Conservation (phyloP, 345 rosid species). For the Murraya paniculata region DNA sequence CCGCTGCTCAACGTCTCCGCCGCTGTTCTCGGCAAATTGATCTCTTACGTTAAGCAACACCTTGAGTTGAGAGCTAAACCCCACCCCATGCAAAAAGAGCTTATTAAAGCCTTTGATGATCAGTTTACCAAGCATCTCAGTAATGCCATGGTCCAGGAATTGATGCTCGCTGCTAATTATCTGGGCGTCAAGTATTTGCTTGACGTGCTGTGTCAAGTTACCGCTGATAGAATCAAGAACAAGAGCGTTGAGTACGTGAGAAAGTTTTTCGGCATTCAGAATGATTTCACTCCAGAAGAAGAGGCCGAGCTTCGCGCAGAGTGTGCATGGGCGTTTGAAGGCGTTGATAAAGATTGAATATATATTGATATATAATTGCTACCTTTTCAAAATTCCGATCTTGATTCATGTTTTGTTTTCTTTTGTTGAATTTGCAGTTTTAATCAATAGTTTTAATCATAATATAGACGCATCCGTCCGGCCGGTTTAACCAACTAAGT, state of each 20-base stretch:
- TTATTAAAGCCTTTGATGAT: neutral
- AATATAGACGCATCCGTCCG: too few species aligned
- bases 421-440: too few species aligned
- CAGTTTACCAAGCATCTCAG: neutral
- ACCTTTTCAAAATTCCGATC: too few species aligned
- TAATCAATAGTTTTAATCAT: too few species aligned
- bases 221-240: constrained; percentile 14
- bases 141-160: neutral
- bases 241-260: constrained; percentile 16
- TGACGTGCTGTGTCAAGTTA: neutral
- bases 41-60: neutral
- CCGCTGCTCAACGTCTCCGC: constrained; percentile 17
- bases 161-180: constrained; percentile 2
- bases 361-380: too few species aligned
- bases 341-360: neutral
- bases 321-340: constrained; percentile 13
- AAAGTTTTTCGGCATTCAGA: constrained; percentile 1
- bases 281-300: constrained; percentile 18
- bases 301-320: constrained; percentile 12
- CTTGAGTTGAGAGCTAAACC: neutral
- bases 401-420: too few species aligned
- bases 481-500: too few species aligned
- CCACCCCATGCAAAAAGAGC: neutral
- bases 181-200: constrained; percentile 8
- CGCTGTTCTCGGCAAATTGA: neutral